Base-by-base conservation (phyloP, 768 basidiomycete genomes). In the Mrakia blollopis region DNA sequence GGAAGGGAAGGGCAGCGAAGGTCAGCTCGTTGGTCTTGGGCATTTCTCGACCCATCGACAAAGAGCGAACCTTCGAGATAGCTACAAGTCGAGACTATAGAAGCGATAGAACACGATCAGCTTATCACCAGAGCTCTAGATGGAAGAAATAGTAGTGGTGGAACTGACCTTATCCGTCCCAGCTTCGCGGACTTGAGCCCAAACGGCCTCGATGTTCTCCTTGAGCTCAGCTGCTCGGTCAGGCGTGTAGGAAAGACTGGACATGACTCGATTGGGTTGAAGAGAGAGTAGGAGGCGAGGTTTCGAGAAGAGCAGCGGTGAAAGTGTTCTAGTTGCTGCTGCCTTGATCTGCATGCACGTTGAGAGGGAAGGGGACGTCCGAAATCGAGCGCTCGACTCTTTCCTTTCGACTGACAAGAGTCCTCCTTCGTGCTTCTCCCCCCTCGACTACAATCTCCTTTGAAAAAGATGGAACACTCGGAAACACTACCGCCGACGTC, bases 221-320 rank as follows among this genome's bases (percentile, higher is more conserved):
- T 80, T 78, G 35, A 85, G 80, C 74, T 85, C 84, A 0, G 79
- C 75, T 3, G 80, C 79, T n/a, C 85, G 79, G 18, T 83, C 83
- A 0, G 78, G 54, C 0, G 82, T 81, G 69, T 83, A 84, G 0
- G 65, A 37, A 23, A 75, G 39, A 14, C 47, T 30, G 11, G 74
- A 67, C 74, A 75, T 75, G 28, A 65, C 39, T 54, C 72, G 50
- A 16, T 52, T 23, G 8, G 0, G 25, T 37, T 41, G 35, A 23
- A 1, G 35, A 25, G 25, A 25, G 39, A 10, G 37, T 35, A 39
- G 32, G 5, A 39, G 32, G 5, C 39, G 39, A 44, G 35, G 35
- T 37, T 8, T 23, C 6, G 35, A 25, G 65, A 39, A 10, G 10
- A 23, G 3, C 8, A 2, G 10, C 1, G 35, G n/a, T 21, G 13